Evolutionary conservation across 495 filamentous ascomycete species (phyloP).

Genomic region (Cairneyella variabilis): DNA sequence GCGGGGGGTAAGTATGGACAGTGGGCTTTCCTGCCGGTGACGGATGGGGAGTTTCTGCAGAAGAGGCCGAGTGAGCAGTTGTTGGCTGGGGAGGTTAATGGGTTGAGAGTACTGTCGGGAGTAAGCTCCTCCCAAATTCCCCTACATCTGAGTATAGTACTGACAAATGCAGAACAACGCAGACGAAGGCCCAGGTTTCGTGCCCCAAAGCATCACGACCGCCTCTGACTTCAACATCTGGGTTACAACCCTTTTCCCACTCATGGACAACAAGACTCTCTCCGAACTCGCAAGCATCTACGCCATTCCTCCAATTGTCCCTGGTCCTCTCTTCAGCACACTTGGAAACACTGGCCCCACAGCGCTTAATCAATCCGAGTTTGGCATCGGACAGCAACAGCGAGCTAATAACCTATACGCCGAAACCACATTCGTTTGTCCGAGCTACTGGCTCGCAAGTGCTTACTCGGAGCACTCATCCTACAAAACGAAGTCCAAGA

Average conservation of each 20-base stretch:
- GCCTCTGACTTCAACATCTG: not conserved
- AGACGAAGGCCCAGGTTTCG: not conserved
- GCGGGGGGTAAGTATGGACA: constrained; percentile 31
- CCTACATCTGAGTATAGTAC: not conserved
- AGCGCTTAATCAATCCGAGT: constrained; percentile 35
- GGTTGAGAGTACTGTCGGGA: not conserved
- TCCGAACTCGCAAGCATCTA: not conserved
- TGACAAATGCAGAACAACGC: constrained; percentile 33
- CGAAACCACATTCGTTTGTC: constrained; percentile 58
- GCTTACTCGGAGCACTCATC: constrained; percentile 42
- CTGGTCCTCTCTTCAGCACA: constrained; percentile 27
- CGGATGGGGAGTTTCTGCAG: constrained; percentile 53
- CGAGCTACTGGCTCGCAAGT: constrained; percentile 57
- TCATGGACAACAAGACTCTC: not conserved
- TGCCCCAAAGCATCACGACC: not conserved
- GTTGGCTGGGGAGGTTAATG: constrained; percentile 31
- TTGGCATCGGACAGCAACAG: constrained; percentile 28
- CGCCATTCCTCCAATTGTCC: constrained; percentile 21
- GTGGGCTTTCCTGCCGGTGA: constrained; percentile 61
- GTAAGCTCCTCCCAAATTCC: not conserved
- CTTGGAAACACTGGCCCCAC: constrained; percentile 39
- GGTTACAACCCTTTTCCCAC: not conserved
- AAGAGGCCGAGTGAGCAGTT: constrained; percentile 51
- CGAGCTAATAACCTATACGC: constrained; percentile 46
- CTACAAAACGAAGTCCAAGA: constrained; percentile 24